Percentiles rank a stretch among this genome's conserved stretches.
phyloP scores from a whole-genome alignment of 768 basidiomycete genomes.

The Hortiboletus campestris region DNA sequence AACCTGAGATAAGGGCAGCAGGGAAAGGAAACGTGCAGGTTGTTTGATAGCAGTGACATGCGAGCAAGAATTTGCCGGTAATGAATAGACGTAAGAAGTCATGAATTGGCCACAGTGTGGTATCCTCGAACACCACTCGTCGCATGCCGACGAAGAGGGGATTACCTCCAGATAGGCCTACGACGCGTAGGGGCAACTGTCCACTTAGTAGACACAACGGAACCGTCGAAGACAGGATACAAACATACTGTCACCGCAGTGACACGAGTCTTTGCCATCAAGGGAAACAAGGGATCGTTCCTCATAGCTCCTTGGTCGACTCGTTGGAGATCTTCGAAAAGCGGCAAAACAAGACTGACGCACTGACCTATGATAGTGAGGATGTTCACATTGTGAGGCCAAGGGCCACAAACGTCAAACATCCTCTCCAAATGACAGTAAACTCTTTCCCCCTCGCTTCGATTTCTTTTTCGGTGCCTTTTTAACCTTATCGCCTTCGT shows the following conservation, averaged over 20 bases:
- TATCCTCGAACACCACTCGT: slow-evolving; percentile 4
- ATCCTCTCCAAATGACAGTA: slow-evolving; percentile 37
- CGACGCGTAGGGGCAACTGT: background rate
- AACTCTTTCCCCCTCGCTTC: slow-evolving; percentile 45
- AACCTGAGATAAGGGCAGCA: slow-evolving; percentile 5
- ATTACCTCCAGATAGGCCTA: background rate
- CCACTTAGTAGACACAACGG: background rate
- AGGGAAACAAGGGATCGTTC: background rate
- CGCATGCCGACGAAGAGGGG: background rate
- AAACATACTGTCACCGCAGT: background rate
- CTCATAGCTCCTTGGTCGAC: background rate
- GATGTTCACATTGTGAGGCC: background rate
- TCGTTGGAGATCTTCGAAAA: background rate
- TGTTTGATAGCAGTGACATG: slow-evolving; percentile 7
- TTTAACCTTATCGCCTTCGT: slow-evolving; percentile 20
- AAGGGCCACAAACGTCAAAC: slow-evolving; percentile 15
- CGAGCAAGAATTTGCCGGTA: background rate
- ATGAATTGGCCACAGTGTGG: background rate
- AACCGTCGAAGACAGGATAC: background rate
- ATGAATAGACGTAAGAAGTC: slow-evolving; percentile 13
- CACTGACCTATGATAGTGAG: background rate
- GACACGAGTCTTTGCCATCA: background rate
- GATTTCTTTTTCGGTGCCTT: slow-evolving; percentile 50
- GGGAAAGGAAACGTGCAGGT: slow-evolving; percentile 1
- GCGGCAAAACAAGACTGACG: slow-evolving; percentile 5